Percentiles rank a stretch among this genome's conserved stretches.
Evolutionary conservation across 768 basidiomycete species (phyloP).

Genomic region (Lentinula edodes): DNA sequence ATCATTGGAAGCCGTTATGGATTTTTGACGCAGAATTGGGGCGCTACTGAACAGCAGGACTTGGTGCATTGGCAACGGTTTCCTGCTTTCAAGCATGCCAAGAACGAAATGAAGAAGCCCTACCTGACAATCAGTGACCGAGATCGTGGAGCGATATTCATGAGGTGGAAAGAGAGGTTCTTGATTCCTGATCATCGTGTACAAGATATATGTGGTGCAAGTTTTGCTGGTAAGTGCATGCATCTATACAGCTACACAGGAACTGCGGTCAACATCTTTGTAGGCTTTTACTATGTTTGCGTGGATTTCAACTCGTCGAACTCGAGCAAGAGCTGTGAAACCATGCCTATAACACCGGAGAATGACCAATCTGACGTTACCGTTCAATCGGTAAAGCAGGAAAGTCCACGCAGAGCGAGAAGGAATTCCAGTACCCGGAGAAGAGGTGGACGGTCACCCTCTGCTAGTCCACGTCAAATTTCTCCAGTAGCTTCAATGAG

Average conservation of each 20-base stretch:
- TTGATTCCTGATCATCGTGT: slow-evolving; percentile 93
- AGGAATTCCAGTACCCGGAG: slow-evolving; percentile 45
- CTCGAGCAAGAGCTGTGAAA: slow-evolving; percentile 26
- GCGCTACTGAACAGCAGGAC: slow-evolving; percentile 87
- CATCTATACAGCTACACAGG: slow-evolving; percentile 5
- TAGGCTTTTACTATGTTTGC: slow-evolving; percentile 93
- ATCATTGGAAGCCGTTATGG: slow-evolving; percentile 90
- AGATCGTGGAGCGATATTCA: slow-evolving; percentile 80
- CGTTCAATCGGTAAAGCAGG: slow-evolving; percentile 29
- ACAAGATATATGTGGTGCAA: slow-evolving; percentile 90
- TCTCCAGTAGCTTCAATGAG: slow-evolving; percentile 70
- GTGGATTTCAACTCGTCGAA: slow-evolving; percentile 81
- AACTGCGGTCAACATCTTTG: background rate
- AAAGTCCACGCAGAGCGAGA: slow-evolving; percentile 28
- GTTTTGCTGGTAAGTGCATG: slow-evolving; percentile 74
- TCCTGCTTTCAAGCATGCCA: slow-evolving; percentile 81
- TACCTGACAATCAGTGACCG: slow-evolving; percentile 73
- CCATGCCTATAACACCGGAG: slow-evolving; percentile 26
- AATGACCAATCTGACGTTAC: slow-evolving; percentile 8
- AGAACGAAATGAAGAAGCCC: slow-evolving; percentile 72
- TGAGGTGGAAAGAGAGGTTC: slow-evolving; percentile 97
- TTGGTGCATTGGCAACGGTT: slow-evolving; percentile 94
- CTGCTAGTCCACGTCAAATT: slow-evolving; percentile 39
- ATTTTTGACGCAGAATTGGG: slow-evolving; percentile 87
- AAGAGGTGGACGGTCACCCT: slow-evolving; percentile 36